These are phyloP conservation scores for Ilyonectria sp. DNA, from an alignment of 2,329 filamentous ascomycete genomes.

Conservation along the genomic window DNA sequence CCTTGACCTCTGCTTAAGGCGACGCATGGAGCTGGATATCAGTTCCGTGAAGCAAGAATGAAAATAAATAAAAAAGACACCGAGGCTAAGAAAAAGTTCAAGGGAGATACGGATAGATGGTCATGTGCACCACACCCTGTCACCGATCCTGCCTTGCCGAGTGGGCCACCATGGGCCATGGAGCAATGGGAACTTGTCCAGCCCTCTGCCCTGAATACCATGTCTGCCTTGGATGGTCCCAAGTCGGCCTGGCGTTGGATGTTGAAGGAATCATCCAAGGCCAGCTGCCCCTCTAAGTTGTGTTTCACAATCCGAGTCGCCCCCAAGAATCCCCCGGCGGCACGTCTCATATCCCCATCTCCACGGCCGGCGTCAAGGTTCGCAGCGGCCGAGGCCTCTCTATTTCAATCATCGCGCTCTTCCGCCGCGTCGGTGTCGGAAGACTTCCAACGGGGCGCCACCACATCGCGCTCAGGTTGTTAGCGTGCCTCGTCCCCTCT, in stretches of 20 bases:
- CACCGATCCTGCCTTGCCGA: slow-evolving; percentile 23
- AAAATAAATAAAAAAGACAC: slow-evolving; percentile 9
- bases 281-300: neutral
- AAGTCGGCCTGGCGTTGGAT: neutral
- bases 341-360: slow-evolving; percentile 5
- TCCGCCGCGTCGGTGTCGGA: slow-evolving; percentile 4
- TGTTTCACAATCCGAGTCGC: slow-evolving; percentile 9
- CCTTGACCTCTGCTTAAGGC: slow-evolving; percentile 48
- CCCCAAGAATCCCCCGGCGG: neutral
- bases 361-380: slow-evolving; percentile 3
- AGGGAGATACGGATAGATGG: slow-evolving; percentile 27
- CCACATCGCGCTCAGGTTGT: slow-evolving; percentile 7
- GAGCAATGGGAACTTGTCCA: slow-evolving; percentile 10
- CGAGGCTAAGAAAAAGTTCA: slow-evolving; percentile 14
- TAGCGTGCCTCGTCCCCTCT: slow-evolving; percentile 21
- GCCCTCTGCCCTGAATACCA: slow-evolving; percentile 9
- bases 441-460: slow-evolving; percentile 9
- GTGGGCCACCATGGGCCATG: slow-evolving; percentile 25
- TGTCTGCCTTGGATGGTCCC: slow-evolving; percentile 6
- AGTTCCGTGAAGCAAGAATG: slow-evolving; percentile 21
- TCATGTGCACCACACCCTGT: slow-evolving; percentile 29
- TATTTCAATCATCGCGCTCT: slow-evolving; percentile 21
- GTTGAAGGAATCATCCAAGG: neutral
- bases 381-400: slow-evolving; percentile 12
- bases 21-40: slow-evolving; percentile 41